phyloP scores from a whole-genome alignment of 2,329 filamentous ascomycete genomes.

The Rosellinia necatrix region DNA sequence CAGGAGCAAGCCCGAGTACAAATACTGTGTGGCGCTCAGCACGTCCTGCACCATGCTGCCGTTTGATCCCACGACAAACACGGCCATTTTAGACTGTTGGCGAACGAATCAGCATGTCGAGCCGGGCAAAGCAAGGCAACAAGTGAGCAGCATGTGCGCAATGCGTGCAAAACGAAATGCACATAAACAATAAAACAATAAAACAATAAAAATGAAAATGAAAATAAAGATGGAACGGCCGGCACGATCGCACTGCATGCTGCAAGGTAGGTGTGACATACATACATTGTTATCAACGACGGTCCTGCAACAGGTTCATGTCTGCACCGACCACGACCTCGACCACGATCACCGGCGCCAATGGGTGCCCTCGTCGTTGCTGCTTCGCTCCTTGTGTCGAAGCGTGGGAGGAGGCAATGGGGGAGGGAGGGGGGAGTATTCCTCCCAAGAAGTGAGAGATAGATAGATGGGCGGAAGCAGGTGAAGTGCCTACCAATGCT shows the following conservation, averaged over 20 bases:
- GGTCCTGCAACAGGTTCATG: conserved; percentile 38
- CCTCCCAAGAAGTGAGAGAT: conserved; percentile 20
- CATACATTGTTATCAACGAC: conserved; percentile 39
- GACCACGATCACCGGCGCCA: conserved; percentile 8
- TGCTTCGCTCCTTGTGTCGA: conserved; percentile 17
- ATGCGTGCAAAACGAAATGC: conserved; percentile 3
- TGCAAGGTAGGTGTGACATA: conserved; percentile 41
- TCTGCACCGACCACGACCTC: conserved; percentile 27
- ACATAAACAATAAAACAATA: too few species aligned
- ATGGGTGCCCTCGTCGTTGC: conserved; percentile 14
- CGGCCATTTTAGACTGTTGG: conserved; percentile 40
- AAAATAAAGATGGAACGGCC: conserved; percentile 35
- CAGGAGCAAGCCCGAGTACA: conserved; percentile 59
- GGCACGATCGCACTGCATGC: conserved; percentile 41
- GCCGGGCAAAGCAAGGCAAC: background rate
- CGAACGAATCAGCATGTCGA: conserved; percentile 32
- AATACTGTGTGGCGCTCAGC: conserved; percentile 53
- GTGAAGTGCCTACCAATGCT: conserved; percentile 21
- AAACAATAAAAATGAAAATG: too few species aligned
- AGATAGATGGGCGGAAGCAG: conserved; percentile 10
- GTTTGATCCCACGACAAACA: conserved; percentile 37
- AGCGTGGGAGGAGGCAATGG: conserved; percentile 18
- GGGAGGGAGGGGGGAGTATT: conserved; percentile 12
- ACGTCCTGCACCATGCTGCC: conserved; percentile 48
- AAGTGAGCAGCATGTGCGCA: too few species aligned